Conservation (phyloP, 345 rosid genomes). For the Boechera stricta region DNA sequence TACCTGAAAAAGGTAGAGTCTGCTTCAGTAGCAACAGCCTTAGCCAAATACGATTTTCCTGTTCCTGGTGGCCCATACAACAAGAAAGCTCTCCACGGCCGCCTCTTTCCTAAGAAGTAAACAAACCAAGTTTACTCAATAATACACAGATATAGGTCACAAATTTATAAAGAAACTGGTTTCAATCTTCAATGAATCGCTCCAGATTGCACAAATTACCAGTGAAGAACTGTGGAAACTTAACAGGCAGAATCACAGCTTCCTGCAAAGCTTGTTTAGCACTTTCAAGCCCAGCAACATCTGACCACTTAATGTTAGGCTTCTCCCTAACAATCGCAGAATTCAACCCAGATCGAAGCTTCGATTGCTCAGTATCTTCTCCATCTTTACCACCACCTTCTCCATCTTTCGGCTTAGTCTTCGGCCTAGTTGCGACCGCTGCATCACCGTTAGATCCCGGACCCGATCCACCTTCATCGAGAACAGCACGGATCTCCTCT, state of each 20-base stretch:
- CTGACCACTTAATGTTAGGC: conserved; percentile 87
- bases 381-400: conserved; percentile 63
- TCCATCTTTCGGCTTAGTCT: conserved; percentile 85
- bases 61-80: conserved; percentile 98
- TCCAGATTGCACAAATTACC: conserved; percentile 48
- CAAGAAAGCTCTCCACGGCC: conserved; percentile 92
- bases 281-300: conserved; percentile 94
- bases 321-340: conserved; percentile 89
- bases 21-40: conserved; percentile 97
- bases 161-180: background rate
- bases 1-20: conserved; percentile 95
- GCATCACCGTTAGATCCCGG: conserved; percentile 78
- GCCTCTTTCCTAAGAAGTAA: conserved; percentile 69
- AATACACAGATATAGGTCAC: background rate
- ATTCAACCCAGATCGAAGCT: conserved; percentile 79
- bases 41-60: conserved; percentile 92
- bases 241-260: conserved; percentile 94
- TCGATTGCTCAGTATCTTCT: conserved; percentile 83
- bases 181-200: background rate
- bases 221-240: conserved; percentile 94
- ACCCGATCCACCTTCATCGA: conserved; percentile 83
- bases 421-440: conserved; percentile 72
- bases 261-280: conserved; percentile 93
- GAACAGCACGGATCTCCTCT: conserved; percentile 91
- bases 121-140: background rate